Evolutionary conservation across 768 basidiomycete species (phyloP).

Genomic region (Boletus sensibilis): DNA sequence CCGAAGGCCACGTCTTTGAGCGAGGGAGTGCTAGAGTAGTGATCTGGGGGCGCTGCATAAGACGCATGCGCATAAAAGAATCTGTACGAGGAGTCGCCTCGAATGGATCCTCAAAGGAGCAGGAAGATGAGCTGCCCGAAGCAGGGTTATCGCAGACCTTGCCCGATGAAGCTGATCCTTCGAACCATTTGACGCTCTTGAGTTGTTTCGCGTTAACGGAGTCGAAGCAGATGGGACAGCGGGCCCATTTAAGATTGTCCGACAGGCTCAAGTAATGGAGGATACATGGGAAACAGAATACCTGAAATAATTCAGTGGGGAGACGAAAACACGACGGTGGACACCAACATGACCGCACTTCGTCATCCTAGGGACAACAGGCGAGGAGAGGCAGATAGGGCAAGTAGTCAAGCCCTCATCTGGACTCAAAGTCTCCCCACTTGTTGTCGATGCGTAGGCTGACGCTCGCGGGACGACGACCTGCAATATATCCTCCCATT

Average conservation of each 20-base stretch:
- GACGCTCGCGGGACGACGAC: slow-evolving; percentile 87
- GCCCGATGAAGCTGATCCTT: slow-evolving; percentile 42
- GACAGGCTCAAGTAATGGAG: slow-evolving; percentile 85
- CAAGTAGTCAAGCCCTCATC: slow-evolving; percentile 73
- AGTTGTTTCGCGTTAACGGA: slow-evolving; percentile 87
- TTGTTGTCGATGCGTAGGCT: slow-evolving; percentile 63
- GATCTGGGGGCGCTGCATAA: slow-evolving; percentile 91
- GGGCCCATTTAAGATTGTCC: slow-evolving; percentile 80
- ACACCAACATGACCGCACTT: slow-evolving; percentile 94
- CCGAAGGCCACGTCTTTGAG: slow-evolving; percentile 91
- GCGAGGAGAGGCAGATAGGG: slow-evolving; percentile 93
- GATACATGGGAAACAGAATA: slow-evolving; percentile 94
- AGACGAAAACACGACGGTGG: neutral
- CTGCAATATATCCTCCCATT: slow-evolving; percentile 95
- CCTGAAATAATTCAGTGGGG: slow-evolving; percentile 44
- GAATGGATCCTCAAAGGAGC: slow-evolving; percentile 35
- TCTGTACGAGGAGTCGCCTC: slow-evolving; percentile 49
- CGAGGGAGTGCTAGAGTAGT: slow-evolving; percentile 93
- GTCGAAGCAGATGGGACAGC: slow-evolving; percentile 96
- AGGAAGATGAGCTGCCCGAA: slow-evolving; percentile 47
- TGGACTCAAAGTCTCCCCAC: slow-evolving; percentile 40
- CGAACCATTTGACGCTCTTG: slow-evolving; percentile 91
- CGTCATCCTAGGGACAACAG: slow-evolving; percentile 88
- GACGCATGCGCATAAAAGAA: slow-evolving; percentile 73
- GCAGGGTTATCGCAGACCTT: slow-evolving; percentile 26